These are phyloP conservation scores for Abrus pulchellus DNA, from an alignment of 306 rosid genomes.

Conservation along the genomic window DNA sequence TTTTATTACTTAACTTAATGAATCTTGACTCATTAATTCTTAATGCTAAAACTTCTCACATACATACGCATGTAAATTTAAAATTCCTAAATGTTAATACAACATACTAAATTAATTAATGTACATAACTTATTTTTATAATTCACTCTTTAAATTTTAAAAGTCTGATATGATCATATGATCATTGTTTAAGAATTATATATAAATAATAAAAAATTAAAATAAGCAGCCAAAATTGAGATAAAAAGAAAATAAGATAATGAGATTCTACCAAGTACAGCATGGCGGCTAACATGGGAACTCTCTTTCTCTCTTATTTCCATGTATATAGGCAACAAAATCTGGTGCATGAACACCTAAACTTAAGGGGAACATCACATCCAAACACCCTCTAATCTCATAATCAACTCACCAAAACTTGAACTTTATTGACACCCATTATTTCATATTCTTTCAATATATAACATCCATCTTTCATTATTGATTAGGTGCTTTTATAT, in stretches of 20 bases:
- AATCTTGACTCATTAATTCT: no score
- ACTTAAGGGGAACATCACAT: constrained; percentile 28
- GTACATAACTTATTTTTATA: no score
- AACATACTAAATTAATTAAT: no score
- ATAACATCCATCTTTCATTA: constrained; percentile 11
- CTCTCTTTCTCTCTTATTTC: not conserved
- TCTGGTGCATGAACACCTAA: constrained; percentile 44
- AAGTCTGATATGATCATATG: no score
- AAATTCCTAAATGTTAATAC: no score
- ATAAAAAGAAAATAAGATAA: constrained; percentile 8
- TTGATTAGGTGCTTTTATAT: not conserved
- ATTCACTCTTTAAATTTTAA: no score
- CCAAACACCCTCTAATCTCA: constrained; percentile 15
- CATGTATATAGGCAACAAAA: constrained; percentile 28
- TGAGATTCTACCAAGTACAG: constrained; percentile 19
- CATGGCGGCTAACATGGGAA: constrained; percentile 48
- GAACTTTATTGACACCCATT: not conserved
- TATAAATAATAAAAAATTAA: no score
- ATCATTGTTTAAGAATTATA: no score
- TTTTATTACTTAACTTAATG: no score
- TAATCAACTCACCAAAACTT: constrained; percentile 9
- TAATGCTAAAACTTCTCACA: no score
- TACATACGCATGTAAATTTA: no score
- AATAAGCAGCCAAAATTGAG: no score
- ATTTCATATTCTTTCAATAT: not conserved